Evolutionary conservation across 2,329 filamentous ascomycete genomes (phyloP).

Genomic region (Macroventuria anomochaeta): DNA sequence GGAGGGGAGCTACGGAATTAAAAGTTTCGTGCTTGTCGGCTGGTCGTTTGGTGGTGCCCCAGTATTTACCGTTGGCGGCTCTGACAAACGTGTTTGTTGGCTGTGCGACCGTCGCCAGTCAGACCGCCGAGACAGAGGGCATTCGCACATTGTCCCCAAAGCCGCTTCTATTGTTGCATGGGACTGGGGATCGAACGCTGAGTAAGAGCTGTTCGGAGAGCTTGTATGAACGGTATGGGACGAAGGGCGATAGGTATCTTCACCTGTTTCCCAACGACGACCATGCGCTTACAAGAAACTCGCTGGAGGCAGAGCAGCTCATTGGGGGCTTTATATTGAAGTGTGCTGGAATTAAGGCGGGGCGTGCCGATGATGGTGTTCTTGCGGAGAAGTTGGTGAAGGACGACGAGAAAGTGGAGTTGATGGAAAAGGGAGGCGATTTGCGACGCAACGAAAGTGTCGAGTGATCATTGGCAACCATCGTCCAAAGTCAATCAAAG

Average conservation of each 20-base stretch:
- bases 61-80: neutral
- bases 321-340: conserved; percentile 50
- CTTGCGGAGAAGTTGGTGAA: neutral
- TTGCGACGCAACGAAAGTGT: neutral
- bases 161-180: conserved; percentile 35
- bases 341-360: conserved; percentile 38
- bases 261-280: conserved; percentile 52
- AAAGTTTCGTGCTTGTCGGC: neutral
- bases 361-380: neutral
- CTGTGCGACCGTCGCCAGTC: neutral
- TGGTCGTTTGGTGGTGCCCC: neutral
- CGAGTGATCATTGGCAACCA: neutral
- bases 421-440: neutral
- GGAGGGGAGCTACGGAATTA: neutral
- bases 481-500: neutral
- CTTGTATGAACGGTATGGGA: conserved; percentile 49
- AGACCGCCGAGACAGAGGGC: neutral
- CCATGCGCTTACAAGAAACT: conserved; percentile 51
- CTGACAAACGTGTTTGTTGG: neutral
- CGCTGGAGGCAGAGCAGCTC: conserved; percentile 47
- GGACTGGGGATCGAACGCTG: conserved; percentile 48
- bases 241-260: conserved; percentile 37
- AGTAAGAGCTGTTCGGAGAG: conserved; percentile 43
- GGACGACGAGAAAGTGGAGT: neutral
- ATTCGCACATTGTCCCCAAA: neutral